These are phyloP conservation scores for Emericellopsis cladophorae DNA, from an alignment of 2,329 filamentous ascomycete genomes.

Conservation along the genomic window DNA sequence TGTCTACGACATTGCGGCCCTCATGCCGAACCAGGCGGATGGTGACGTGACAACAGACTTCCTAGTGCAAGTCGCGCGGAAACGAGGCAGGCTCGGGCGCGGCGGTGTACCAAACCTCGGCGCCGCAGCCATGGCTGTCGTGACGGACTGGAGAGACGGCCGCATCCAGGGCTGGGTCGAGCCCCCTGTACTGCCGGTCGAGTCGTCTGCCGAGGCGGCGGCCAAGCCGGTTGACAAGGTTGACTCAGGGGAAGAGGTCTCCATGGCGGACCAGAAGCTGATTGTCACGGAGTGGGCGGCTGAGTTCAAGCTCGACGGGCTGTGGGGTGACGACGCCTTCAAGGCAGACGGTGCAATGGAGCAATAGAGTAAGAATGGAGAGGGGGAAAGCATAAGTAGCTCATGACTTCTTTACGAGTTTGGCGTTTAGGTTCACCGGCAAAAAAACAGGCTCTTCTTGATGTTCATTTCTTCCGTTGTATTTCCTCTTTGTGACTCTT, in stretches of 20 bases:
- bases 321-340: slow-evolving; percentile 59
- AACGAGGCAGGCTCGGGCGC: slow-evolving; percentile 76
- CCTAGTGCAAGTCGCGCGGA: slow-evolving; percentile 86
- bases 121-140: slow-evolving; percentile 80
- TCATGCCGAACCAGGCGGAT: slow-evolving; percentile 52
- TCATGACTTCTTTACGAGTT: not conserved
- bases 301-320: slow-evolving; percentile 87
- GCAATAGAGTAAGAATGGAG: slow-evolving; percentile 20
- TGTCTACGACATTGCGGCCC: slow-evolving; percentile 72
- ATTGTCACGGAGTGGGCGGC: slow-evolving; percentile 88
- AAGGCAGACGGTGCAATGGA: slow-evolving; percentile 35
- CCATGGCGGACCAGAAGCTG: slow-evolving; percentile 59
- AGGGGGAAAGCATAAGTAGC: not conserved
- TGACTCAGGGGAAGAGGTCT: slow-evolving; percentile 27
- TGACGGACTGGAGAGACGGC: slow-evolving; percentile 94
- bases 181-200: slow-evolving; percentile 54
- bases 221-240: slow-evolving; percentile 15
- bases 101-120: slow-evolving; percentile 84
- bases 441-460: not conserved
- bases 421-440: not conserved
- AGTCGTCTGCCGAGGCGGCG: slow-evolving; percentile 11
- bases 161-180: slow-evolving; percentile 88
- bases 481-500: too few relatives aligned
- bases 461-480: not conserved
- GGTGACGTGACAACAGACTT: slow-evolving; percentile 82